phyloP scores from a whole-genome alignment of 257 asterid genomes.

The Capsicum baccatum region DNA sequence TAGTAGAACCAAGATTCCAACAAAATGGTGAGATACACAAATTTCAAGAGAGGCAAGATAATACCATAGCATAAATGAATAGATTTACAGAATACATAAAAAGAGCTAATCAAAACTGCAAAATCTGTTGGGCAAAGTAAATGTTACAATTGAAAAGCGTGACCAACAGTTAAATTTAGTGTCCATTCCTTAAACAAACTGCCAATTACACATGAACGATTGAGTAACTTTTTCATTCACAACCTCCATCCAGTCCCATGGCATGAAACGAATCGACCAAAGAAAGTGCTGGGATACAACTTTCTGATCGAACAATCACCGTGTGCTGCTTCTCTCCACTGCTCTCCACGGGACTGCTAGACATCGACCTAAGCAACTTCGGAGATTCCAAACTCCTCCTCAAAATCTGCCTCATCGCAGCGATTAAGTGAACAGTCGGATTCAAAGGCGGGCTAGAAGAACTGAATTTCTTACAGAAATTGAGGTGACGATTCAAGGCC shows the following conservation, averaged over 20 bases:
- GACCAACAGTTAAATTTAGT: constrained; percentile 6
- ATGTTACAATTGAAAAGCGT: background rate
- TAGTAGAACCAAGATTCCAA: background rate
- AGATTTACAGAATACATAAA: background rate
- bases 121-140: background rate
- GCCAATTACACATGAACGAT: background rate
- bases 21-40: background rate
- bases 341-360: constrained; percentile 45
- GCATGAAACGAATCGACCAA: constrained; percentile 41
- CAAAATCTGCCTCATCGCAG: constrained; percentile 68
- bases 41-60: background rate
- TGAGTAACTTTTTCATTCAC: background rate
- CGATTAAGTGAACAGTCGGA: constrained; percentile 57
- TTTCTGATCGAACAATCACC: constrained; percentile 51
- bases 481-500: constrained; percentile 70
- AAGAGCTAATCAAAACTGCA: constrained; percentile 21
- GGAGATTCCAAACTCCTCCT: constrained; percentile 60
- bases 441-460: constrained; percentile 67
- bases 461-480: constrained; percentile 67
- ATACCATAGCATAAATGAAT: background rate
- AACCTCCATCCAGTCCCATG: constrained; percentile 39
- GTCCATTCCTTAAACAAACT: background rate
- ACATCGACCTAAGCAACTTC: constrained; percentile 47
- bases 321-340: constrained; percentile 23
- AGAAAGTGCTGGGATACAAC: constrained; percentile 59